phyloP scores from a whole-genome alignment of 768 basidiomycete species.

The Pilatotrama ljubarskyi region DNA sequence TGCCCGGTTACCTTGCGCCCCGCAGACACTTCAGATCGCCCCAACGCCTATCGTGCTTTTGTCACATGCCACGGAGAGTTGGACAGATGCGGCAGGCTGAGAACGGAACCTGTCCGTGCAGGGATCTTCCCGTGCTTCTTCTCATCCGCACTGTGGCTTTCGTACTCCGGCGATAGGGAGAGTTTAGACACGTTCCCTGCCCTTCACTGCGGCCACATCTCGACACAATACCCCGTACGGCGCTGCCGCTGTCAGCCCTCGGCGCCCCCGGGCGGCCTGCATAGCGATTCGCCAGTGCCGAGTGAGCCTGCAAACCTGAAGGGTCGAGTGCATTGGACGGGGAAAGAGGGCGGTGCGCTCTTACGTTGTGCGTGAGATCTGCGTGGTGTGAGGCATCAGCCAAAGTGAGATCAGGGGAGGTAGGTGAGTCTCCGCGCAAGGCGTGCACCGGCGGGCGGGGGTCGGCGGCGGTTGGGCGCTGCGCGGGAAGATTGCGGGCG shows the following conservation, averaged over 20 bases:
- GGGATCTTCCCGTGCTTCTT: not conserved
- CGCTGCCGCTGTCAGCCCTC: no score
- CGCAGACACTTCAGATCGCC: no score
- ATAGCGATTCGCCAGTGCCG: not conserved
- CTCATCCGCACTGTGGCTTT: not conserved
- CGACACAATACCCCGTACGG: not conserved
- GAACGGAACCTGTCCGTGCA: not conserved
- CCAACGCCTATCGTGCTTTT: no score
- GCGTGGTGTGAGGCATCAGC: not conserved
- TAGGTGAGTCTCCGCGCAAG: no score
- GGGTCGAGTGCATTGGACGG: not conserved
- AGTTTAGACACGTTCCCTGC: not conserved
- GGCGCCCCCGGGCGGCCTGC: not conserved
- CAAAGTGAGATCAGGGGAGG: no score
- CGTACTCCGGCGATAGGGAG: no score
- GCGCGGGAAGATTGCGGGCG: not conserved
- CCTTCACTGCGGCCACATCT: not conserved
- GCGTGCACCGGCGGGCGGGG: not conserved
- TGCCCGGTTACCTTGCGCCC: no score
- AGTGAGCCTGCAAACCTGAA: not conserved
- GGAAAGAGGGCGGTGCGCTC: not conserved
- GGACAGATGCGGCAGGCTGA: no score
- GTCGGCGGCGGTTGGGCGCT: not conserved
- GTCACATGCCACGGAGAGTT: no score
- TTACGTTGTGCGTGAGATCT: not conserved